Evolutionary conservation across 768 basidiomycete genomes (phyloP), one percentile per base, ranked within the genome.

Genomic region (Rhizopogon vulgaris): DNA sequence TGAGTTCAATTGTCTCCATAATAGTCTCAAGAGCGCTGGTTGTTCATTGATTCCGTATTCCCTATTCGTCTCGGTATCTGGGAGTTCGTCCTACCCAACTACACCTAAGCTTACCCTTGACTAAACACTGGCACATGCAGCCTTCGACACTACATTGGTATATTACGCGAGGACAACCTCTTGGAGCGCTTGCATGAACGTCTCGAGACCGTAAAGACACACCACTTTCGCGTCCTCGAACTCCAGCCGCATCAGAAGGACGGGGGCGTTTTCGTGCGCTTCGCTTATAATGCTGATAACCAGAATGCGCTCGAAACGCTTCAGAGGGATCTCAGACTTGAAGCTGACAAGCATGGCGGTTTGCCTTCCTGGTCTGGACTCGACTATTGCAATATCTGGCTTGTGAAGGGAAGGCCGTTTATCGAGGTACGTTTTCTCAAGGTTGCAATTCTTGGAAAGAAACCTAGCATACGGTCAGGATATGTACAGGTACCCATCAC

Each of bases 231-330:
- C 28, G 68, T 90, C n/a, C 60, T 84, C 4, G 76, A 78, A 22
- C 60, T 91, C 5, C 75, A 89, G 48, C 82, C 83, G 6, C 76
- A 82, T 55, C 67, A 69, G 48, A 94, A 94, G 60, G 91, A 94
- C 55, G 92, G 92, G 2, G 93, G 93, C 4, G 84, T 90, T 14
- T 93, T 91, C 62, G 84, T 93, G 36, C 75, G 75, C 30, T 91
- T 93, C 64, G 68, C 73, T 18, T 94, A 85, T 60, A 67, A 58
- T 28, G 66, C 73, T 28, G 70, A 71, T 54, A 57, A 62, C 15
- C 69, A 78, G 18, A 61, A 53, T 14, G 74, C 76, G 10, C 61
- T 82, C 7, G 64, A 67, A 24, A 68, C 69, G 2, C 79, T 93
- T 5, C 71, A 85, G 57, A 58, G 67, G 2, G 69, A 74, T 18